Conservation (phyloP, 2,329 filamentous ascomycete species). For the Ophiostoma fasciatum region DNA sequence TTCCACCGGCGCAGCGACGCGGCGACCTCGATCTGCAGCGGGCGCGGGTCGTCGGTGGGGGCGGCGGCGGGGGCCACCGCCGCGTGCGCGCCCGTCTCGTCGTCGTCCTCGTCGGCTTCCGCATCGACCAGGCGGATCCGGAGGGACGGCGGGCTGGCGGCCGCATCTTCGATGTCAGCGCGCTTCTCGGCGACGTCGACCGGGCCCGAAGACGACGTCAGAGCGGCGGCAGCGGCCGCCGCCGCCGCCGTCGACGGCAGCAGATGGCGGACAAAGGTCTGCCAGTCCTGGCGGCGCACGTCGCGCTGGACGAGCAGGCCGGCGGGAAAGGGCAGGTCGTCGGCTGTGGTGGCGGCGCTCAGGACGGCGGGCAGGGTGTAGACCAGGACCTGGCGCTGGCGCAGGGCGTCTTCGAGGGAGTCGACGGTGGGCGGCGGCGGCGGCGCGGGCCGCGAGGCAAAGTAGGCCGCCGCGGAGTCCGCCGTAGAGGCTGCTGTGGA, state of each 20-base stretch:
- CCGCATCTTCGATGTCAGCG: no score
- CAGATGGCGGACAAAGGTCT: constrained; percentile 42
- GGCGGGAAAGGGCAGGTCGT: constrained; percentile 28
- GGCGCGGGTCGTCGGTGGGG: constrained; percentile 15
- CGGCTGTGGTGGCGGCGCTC: constrained; percentile 19
- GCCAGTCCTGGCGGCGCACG: constrained; percentile 39
- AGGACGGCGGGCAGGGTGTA: constrained; percentile 21
- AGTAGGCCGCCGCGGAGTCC: constrained; percentile 28
- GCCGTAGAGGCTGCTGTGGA: constrained; percentile 32
- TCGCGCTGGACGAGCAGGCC: constrained; percentile 25
- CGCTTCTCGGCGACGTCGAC: constrained; percentile 4
- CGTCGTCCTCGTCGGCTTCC: background rate
- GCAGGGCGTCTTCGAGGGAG: constrained; percentile 1
- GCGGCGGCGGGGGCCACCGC: constrained; percentile 27
- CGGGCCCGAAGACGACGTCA: constrained; percentile 11
- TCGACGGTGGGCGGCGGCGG: constrained; percentile 4
- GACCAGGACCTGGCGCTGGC: constrained; percentile 11
- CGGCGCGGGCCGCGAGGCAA: constrained; percentile 27
- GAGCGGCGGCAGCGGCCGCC: constrained; percentile 26
- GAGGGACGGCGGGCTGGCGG: no score
- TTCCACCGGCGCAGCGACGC: constrained; percentile 40
- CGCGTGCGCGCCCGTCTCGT: constrained; percentile 11
- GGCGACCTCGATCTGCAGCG: constrained; percentile 16
- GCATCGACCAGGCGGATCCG: constrained; percentile 1
- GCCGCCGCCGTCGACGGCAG: constrained; percentile 34